Conservation (phyloP, 2,329 filamentous ascomycete genomes). For the Cordyceps cateniannulata region DNA sequence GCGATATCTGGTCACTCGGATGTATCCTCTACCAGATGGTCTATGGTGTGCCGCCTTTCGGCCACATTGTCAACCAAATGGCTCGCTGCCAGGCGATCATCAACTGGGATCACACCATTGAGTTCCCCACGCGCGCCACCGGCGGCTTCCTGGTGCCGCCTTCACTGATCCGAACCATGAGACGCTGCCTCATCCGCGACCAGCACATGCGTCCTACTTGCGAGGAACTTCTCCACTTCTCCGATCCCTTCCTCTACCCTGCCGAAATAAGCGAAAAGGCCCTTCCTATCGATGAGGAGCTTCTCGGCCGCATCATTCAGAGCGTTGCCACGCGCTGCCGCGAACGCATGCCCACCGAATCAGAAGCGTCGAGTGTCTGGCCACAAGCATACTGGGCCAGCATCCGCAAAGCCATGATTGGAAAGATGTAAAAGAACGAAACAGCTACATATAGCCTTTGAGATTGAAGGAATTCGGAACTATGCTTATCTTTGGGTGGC, state of each 20-base stretch:
- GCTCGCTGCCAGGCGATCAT: slow-evolving; percentile 82
- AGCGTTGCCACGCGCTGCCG: slow-evolving; percentile 54
- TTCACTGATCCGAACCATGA: slow-evolving; percentile 55
- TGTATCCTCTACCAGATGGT: slow-evolving; percentile 98
- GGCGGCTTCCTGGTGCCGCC: slow-evolving; percentile 57
- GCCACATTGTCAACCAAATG: slow-evolving; percentile 82
- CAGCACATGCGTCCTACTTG: slow-evolving; percentile 57
- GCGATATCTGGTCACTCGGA: slow-evolving; percentile 91
- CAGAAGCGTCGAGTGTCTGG: slow-evolving; percentile 49
- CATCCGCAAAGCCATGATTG: slow-evolving; percentile 44
- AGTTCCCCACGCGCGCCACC: slow-evolving; percentile 63
- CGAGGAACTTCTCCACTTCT: slow-evolving; percentile 51
- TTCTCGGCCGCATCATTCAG: slow-evolving; percentile 55
- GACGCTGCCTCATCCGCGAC: slow-evolving; percentile 56
- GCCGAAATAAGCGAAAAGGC: slow-evolving; percentile 47
- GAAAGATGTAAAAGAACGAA: slow-evolving; percentile 20
- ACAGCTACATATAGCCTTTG: no score
- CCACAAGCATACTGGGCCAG: slow-evolving; percentile 57
- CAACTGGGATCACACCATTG: slow-evolving; percentile 66
- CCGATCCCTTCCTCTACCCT: slow-evolving; percentile 60
- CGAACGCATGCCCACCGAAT: slow-evolving; percentile 52
- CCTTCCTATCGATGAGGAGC: slow-evolving; percentile 55
- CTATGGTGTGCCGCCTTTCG: slow-evolving; percentile 93
- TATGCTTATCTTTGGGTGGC: slow-evolving; percentile 3
- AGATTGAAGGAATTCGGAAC: slow-evolving; percentile 4